Evolutionary conservation across 2,329 filamentous ascomycete genomes (phyloP).

Genomic region (Nothomitra cinnamomea): DNA sequence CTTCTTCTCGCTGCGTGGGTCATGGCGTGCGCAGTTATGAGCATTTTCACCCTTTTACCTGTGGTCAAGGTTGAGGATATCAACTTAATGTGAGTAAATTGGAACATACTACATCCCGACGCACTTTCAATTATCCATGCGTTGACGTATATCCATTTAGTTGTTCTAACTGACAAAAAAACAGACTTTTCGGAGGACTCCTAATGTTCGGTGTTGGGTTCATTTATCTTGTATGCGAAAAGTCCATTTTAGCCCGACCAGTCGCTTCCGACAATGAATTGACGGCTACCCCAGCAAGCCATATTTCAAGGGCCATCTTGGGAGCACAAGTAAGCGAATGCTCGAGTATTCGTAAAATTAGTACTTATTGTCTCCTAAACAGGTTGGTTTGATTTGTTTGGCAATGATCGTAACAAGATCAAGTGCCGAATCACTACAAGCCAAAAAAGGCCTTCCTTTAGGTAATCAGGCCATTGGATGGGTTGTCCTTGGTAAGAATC

Average conservation of each 20-base stretch:
- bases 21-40: slow-evolving; percentile 65
- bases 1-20: slow-evolving; percentile 55
- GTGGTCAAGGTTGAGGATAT: slow-evolving; percentile 73
- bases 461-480: slow-evolving; percentile 83
- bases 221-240: slow-evolving; percentile 66
- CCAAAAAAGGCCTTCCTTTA: slow-evolving; percentile 65
- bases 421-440: slow-evolving; percentile 69
- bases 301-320: slow-evolving; percentile 40
- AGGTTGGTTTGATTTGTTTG: slow-evolving; percentile 62
- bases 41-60: slow-evolving; percentile 73
- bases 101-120: background rate
- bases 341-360: background rate
- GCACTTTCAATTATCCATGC: background rate
- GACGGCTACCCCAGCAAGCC: slow-evolving; percentile 20
- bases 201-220: slow-evolving; percentile 65
- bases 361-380: slow-evolving; percentile 7
- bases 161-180: slow-evolving; percentile 10
- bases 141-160: background rate
- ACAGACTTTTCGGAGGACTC: slow-evolving; percentile 53
- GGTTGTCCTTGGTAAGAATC: slow-evolving; percentile 48
- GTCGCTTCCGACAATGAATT: slow-evolving; percentile 11
- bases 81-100: slow-evolving; percentile 46
- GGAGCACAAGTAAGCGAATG: slow-evolving; percentile 41
- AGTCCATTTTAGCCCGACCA: slow-evolving; percentile 33
- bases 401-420: slow-evolving; percentile 76